Percentiles rank a stretch among this genome's conserved stretches.
Evolutionary conservation across 805 yeast genomes (phyloP).

Genomic region (Candida nonsorbophila): DNA sequence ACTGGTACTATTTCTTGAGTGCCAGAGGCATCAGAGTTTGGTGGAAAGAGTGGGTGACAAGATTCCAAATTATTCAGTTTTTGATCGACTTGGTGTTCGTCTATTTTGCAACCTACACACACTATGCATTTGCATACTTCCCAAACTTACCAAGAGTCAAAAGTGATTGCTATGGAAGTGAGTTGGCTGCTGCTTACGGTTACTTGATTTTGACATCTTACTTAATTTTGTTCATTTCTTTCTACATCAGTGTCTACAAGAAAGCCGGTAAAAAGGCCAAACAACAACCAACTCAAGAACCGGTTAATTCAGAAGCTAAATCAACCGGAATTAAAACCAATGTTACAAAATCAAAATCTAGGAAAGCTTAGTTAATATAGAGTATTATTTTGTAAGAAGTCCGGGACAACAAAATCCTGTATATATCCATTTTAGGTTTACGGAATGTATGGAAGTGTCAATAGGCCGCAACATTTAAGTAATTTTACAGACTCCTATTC

Average conservation of each 20-base stretch:
- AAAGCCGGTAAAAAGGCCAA: conserved; percentile 17
- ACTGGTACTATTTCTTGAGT: conserved; percentile 92
- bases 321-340: too few relatives aligned
- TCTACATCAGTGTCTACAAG: conserved; percentile 84
- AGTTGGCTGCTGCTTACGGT: conserved; percentile 89
- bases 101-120: conserved; percentile 90
- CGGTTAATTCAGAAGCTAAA: too few relatives aligned
- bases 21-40: conserved; percentile 93
- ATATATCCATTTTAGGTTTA: too few relatives aligned
- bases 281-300: conserved; percentile 1
- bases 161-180: conserved; percentile 79
- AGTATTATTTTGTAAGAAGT: too few relatives aligned
- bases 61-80: conserved; percentile 92
- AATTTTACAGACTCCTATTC: too few relatives aligned
- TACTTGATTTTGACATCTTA: conserved; percentile 84
- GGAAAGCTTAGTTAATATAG: too few relatives aligned
- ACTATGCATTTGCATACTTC: conserved; percentile 69
- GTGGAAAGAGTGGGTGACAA: conserved; percentile 99
- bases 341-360: too few relatives aligned
- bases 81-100: conserved; percentile 84
- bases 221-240: conserved; percentile 83
- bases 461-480: too few relatives aligned
- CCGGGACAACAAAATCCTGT: too few relatives aligned
- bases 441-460: too few relatives aligned
- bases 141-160: conserved; percentile 63